Evolutionary conservation across 2,329 filamentous ascomycete species (phyloP), one percentile per base, ranked within the genome.

Genomic region (Epichloe typhina): DNA sequence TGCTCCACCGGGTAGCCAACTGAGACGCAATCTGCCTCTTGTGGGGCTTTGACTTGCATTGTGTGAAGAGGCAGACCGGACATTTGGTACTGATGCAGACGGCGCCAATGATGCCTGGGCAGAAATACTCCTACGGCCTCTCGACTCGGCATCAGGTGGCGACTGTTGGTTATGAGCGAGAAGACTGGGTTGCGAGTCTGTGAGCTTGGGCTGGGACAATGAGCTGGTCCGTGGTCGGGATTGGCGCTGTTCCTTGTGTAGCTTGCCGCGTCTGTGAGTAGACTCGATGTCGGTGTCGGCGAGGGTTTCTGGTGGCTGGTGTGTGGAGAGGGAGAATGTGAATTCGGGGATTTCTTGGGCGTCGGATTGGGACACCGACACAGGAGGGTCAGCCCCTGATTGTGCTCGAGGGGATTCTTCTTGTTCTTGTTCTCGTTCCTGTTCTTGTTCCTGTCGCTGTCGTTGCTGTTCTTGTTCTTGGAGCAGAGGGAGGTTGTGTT

Each of bases 1-100:
- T 15, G 62, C 63, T 17, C 65, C 66, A 17, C 75, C 74, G 0
- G 74, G 72, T 44, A 81, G 64, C 75, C 75, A 80, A 56, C 74
- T 79, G 59, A 68, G 71, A 31, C 75, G 69, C n/a, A 73, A 51
- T 36, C 71, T 68, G n/a, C 69, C 69, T 42, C 72, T 61, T 8
- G 62, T 64, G 1, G 71, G 72, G 53, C 72, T 76, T 47, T 71
- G 71, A 53, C 65, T 72, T 19, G 65, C 66, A 35, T 55, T 57
- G 37, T 59, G 58, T 3, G 60, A 54, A 8, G 63, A 59, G 7
- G 53, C 46, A 11, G 63, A 57, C 40, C 58, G 53, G 45, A 56
- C 46, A 56, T 67, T 47, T 62, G 63, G 5, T 59, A 49, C 26
- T 17, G 42, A 31, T 33, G 8, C 46, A 23, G 52, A 46, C 3